Evolutionary conservation across 495 filamentous ascomycete species (phyloP), one percentile per base, ranked within the genome.

Genomic region (Collariella sp.): DNA sequence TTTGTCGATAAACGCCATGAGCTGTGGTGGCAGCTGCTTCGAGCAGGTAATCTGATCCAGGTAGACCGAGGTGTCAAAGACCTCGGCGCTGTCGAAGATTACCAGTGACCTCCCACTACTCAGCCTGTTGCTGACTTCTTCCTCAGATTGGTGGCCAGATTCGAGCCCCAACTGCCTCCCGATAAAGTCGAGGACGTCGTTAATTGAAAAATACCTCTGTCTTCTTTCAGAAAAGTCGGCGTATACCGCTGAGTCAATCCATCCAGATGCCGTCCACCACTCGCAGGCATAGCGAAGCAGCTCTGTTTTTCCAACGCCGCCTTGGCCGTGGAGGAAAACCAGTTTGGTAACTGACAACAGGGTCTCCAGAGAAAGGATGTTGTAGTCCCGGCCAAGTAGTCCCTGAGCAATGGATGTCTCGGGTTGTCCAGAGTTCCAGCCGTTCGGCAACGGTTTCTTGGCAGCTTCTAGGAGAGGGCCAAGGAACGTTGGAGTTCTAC

Each of bases 181-280:
- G 9, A 48, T 35, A 5, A 16, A 3, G 3, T 19, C 12, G 2
- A 20, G 12, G 24, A 48, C 18, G 29, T 19, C 29, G 15, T 48
- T 7, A 26, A 48, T 48, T 7, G 26, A 34, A 13, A 4, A 35
- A 16, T 41, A 41, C n/a, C n/a, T n/a, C n/a, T n/a, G n/a, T n/a
- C n/a, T n/a, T n/a, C n/a, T n/a, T n/a, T n/a, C n/a, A n/a, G n/a
- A n/a, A n/a, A n/a, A n/a, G n/a, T n/a, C n/a, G n/a, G n/a, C n/a
- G n/a, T n/a, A n/a, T n/a, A n/a, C n/a, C 15, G 38, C 24, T 33
- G 31, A 7, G 2, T 35, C 13, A 29, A 48, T 48, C 46, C 46
- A 48, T 12, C 46, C 46, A 2, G 46, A 48, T 3, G 46, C 34
- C 26, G 34, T 48, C 46, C 46, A 48, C 46, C 46, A 48, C 46